Conservation (phyloP, 495 filamentous ascomycete species). For the Recurvomyces mirabilis region DNA sequence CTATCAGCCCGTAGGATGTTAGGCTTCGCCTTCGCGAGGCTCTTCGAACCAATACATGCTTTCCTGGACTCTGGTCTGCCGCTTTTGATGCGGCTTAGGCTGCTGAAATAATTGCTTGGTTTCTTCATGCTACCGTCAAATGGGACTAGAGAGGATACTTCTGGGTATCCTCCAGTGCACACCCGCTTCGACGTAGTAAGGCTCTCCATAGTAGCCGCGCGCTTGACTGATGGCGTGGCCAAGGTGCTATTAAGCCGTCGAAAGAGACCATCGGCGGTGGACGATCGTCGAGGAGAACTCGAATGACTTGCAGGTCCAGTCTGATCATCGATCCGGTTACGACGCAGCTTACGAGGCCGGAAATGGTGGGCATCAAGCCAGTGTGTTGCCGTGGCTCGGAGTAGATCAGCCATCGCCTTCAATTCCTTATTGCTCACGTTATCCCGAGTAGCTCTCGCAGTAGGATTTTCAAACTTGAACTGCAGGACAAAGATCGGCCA, state of each 20-base stretch:
- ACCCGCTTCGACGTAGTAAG: neutral
- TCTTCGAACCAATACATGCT: too few relatives aligned
- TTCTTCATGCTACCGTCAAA: too few relatives aligned
- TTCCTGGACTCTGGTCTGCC: conserved; percentile 27
- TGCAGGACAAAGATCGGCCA: conserved; percentile 89
- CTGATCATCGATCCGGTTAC: conserved; percentile 10
- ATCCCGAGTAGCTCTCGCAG: conserved; percentile 17
- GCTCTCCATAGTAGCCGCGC: conserved; percentile 6
- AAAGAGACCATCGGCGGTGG: neutral
- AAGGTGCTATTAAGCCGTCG: neutral
- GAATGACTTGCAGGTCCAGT: neutral
- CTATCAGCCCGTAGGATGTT: neutral
- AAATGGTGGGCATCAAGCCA: conserved; percentile 32
- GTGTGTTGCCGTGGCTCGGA: conserved; percentile 26
- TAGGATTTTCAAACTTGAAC: conserved; percentile 36
- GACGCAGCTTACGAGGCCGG: conserved; percentile 19
- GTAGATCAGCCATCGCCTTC: conserved; percentile 28
- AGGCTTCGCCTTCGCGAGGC: neutral
- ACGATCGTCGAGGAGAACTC: conserved; percentile 1
- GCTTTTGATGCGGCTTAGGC: conserved; percentile 61
- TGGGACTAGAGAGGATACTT: too few relatives aligned
- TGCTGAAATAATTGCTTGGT: conserved; percentile 36
- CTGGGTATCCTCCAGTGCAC: too few relatives aligned
- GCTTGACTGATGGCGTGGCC: neutral
- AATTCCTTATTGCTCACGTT: conserved; percentile 33